Conservation (phyloP, 768 basidiomycete species). For the Amanita rimosa region DNA sequence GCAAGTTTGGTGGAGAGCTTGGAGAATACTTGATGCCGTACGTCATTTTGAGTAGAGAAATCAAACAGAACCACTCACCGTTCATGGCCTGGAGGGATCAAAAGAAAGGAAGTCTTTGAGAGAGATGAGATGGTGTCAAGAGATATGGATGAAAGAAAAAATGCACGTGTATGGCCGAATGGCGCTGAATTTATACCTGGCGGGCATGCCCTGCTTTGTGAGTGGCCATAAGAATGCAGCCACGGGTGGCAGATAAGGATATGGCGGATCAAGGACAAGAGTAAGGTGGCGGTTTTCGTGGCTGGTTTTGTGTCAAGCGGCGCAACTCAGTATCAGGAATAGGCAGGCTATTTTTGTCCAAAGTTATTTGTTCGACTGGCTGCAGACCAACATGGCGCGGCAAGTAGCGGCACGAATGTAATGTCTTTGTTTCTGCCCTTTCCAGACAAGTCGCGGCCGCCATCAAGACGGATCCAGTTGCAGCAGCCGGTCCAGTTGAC, state of each 20-base stretch:
- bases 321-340: no score
- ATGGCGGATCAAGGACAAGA: neutral
- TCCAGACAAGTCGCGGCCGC: slow-evolving; percentile 10
- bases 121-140: neutral
- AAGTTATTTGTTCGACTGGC: neutral
- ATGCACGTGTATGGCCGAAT: neutral
- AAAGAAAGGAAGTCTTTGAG: neutral
- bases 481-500: slow-evolving; percentile 61
- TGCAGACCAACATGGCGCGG: neutral
- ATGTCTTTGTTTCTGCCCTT: slow-evolving; percentile 8
- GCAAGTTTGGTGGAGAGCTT: neutral
- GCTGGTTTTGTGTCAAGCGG: no score
- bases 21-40: neutral
- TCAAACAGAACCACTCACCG: neutral
- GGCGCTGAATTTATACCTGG: neutral
- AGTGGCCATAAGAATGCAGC: neutral
- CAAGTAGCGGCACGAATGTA: neutral
- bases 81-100: neutral
- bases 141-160: neutral
- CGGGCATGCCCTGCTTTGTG: neutral
- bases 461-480: slow-evolving; percentile 29
- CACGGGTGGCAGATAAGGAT: neutral
- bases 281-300: neutral
- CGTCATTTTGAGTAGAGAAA: neutral
- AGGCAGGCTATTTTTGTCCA: no score